These are phyloP conservation scores for Ophiocordyceps polyrhachis-furcata DNA, from an alignment of 2,329 filamentous ascomycete species.

Conservation along the genomic window DNA sequence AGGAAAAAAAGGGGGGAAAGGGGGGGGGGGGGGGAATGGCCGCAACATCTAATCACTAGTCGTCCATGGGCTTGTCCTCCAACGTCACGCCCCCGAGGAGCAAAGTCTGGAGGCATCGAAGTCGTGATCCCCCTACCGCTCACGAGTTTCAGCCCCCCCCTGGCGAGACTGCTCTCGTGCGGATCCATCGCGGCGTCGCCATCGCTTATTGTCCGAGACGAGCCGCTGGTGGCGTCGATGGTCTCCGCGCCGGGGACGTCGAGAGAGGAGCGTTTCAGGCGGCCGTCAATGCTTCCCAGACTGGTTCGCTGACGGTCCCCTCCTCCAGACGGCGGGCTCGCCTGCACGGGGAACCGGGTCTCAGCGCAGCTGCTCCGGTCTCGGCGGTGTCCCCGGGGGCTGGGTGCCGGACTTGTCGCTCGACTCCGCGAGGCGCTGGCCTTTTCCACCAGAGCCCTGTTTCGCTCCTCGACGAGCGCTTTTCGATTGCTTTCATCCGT, in stretches of 20 bases:
- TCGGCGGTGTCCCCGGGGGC: constrained; percentile 46
- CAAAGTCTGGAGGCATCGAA: constrained; percentile 10
- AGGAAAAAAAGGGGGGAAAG: neutral
- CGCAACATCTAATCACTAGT: constrained; percentile 16
- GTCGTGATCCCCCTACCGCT: constrained; percentile 25
- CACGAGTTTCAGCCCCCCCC: constrained; percentile 23
- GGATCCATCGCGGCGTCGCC: constrained; percentile 26
- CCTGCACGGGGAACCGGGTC: constrained; percentile 71
- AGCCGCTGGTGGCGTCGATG: constrained; percentile 24
- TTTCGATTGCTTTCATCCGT: constrained; percentile 92
- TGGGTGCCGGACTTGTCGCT: constrained; percentile 53
- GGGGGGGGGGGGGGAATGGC: neutral
- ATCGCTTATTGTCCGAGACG: constrained; percentile 9
- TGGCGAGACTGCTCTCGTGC: constrained; percentile 40
- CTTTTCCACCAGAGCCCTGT: constrained; percentile 59
- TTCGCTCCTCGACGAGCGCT: constrained; percentile 84
- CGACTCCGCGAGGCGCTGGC: constrained; percentile 47
- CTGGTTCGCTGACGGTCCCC: constrained; percentile 29
- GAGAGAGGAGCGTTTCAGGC: constrained; percentile 47
- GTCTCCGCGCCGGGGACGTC: constrained; percentile 53
- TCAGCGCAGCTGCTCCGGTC: constrained; percentile 61
- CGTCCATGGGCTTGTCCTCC: constrained; percentile 33
- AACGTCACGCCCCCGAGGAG: constrained; percentile 28
- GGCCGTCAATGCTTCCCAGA: constrained; percentile 27
- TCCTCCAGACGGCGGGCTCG: constrained; percentile 36